Conservation (phyloP, 192 early-diverging fungal genomes). For the Gryganskiella cystojenkinii region DNA sequence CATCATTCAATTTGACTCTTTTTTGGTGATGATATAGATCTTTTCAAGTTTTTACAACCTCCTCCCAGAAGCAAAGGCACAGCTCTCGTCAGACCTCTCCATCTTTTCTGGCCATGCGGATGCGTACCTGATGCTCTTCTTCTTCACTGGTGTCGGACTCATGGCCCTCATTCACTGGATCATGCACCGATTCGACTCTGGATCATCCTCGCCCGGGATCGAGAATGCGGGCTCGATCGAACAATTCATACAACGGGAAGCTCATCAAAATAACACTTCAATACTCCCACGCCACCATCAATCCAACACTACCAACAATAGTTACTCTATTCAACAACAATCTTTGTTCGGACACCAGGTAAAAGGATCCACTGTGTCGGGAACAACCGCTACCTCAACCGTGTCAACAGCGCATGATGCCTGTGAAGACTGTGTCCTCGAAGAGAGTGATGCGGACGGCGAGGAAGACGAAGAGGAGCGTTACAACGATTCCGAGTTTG, state of each 20-base stretch:
- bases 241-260: slow-evolving; percentile 39
- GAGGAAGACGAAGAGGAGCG: slow-evolving; percentile 20
- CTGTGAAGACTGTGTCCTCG: slow-evolving; percentile 11
- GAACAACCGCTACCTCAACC: background rate
- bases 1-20: too few species aligned
- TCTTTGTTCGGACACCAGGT: background rate
- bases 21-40: too few species aligned
- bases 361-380: background rate
- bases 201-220: slow-evolving; percentile 28
- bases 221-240: slow-evolving; percentile 33
- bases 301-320: background rate
- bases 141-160: slow-evolving; percentile 30
- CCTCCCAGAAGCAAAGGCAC: slow-evolving; percentile 46
- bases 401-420: background rate
- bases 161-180: slow-evolving; percentile 49
- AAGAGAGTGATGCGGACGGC: slow-evolving; percentile 5
- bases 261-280: background rate
- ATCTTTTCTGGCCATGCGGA: slow-evolving; percentile 37
- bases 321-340: background rate
- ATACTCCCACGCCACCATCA: background rate
- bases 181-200: slow-evolving; percentile 37
- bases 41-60: slow-evolving; percentile 52
- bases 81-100: slow-evolving; percentile 41
- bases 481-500: slow-evolving; percentile 47
- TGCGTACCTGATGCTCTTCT: slow-evolving; percentile 35